Conservation (phyloP, 2,329 filamentous ascomycete species). For the Aspergillus sclerotialis region DNA sequence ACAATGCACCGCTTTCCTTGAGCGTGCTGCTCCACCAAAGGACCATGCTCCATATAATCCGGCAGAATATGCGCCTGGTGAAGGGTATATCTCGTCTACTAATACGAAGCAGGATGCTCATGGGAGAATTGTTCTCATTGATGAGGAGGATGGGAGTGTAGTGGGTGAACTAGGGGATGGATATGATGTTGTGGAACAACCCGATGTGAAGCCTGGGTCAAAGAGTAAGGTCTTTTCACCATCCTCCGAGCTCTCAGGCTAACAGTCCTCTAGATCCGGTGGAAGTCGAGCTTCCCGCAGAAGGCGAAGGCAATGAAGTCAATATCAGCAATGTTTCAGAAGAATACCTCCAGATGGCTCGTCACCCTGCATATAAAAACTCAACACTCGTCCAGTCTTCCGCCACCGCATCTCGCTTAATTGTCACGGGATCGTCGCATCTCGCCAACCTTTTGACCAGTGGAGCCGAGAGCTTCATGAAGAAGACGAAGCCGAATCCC, state of each 20-base stretch:
- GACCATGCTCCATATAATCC: slow-evolving; percentile 63
- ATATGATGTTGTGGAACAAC: slow-evolving; percentile 72
- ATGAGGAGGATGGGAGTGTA: slow-evolving; percentile 93
- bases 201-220: slow-evolving; percentile 70
- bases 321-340: slow-evolving; percentile 43
- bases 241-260: no score
- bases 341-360: slow-evolving; percentile 64
- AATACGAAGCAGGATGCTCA: slow-evolving; percentile 30
- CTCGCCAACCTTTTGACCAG: slow-evolving; percentile 70
- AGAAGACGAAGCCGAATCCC: slow-evolving; percentile 66
- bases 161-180: slow-evolving; percentile 78
- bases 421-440: slow-evolving; percentile 78
- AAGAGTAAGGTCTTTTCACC: slow-evolving; percentile 60
- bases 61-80: slow-evolving; percentile 67
- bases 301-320: slow-evolving; percentile 42
- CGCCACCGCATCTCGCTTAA: slow-evolving; percentile 78
- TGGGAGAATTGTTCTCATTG: slow-evolving; percentile 83
- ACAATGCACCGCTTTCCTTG: slow-evolving; percentile 94
- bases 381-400: slow-evolving; percentile 82
- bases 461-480: slow-evolving; percentile 73
- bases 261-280: slow-evolving; percentile 35
- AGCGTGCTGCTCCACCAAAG: slow-evolving; percentile 63
- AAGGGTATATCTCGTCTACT: slow-evolving; percentile 58
- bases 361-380: slow-evolving; percentile 87
- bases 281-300: slow-evolving; percentile 40